Base-by-base conservation (phyloP, 345 rosid species). In the Arabis alpina region DNA sequence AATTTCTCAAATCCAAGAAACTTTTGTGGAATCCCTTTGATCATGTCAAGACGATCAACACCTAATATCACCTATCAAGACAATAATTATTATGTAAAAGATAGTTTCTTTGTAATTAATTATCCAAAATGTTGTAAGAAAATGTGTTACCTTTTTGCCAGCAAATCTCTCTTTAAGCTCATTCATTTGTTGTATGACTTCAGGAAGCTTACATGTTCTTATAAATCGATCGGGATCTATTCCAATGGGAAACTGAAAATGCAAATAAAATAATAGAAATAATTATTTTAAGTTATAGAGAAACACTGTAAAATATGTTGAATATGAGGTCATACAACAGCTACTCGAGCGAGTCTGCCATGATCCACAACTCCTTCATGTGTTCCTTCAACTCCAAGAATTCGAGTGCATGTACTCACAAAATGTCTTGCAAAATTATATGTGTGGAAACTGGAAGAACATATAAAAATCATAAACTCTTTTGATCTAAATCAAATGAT, bases 391-490 rank as follows among this genome's bases (percentile, higher is more conserved):
- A 83, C 83, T 75, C 96, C 98, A 80, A 90, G 96, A 82, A 93
- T 90, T 74, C 93, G 86, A 61, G 96, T 90, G 73, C 98, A 93
- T 76, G 98, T 89, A 49, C 97, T 86, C 64, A 88, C 86, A 76
- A 93, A 93, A 59, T 93, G 97, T 71, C 93, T 83, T 67, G 92
- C 98, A 74, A 90, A 93, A 83, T 93, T 96, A 80, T 93, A 90
- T 53, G 97, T 93, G 55, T 93, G 98, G 76, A 93, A 93, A 36
- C 98, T 93, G 54, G 34, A 56, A 19, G 14, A n/a, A 39, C 24
- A 34, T 9, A 32, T 4, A 67, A 2, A 42, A 30, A 13, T 2
- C 3, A 19, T 12, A n/a, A 27, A 11, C 34, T 54, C 6, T 32
- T 32, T 44, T 67, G 42, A 30, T 55, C 8, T 54, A 55, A 44